Evolutionary conservation across 306 rosid species (phyloP).

Genomic region (Fragaria ananassa): DNA sequence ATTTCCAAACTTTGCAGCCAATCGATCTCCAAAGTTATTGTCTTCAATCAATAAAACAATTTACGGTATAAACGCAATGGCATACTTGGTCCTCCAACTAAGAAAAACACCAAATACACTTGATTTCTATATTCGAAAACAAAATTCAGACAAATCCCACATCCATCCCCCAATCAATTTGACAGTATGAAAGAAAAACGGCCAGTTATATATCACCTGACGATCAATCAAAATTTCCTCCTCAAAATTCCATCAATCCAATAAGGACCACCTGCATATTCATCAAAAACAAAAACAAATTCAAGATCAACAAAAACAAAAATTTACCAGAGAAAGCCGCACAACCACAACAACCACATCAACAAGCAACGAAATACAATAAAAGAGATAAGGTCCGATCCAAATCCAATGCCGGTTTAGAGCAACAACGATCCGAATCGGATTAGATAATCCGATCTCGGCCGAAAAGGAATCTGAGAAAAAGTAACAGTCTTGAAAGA

Average conservation of each 20-base stretch:
- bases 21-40: slow-evolving; percentile 38
- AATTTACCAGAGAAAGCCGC: not conserved
- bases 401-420: slow-evolving; percentile 22
- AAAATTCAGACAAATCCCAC: slow-evolving; percentile 25
- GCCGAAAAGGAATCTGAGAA: not conserved
- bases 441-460: slow-evolving; percentile 18
- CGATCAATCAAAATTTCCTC: slow-evolving; percentile 20
- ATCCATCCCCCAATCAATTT: slow-evolving; percentile 18
- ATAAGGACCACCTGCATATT: slow-evolving; percentile 47
- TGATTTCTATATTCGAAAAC: slow-evolving; percentile 9
- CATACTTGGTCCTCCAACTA: slow-evolving; percentile 11
- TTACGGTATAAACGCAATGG: slow-evolving; percentile 13
- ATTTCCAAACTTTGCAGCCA: slow-evolving; percentile 38
- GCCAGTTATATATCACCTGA: slow-evolving; percentile 23
- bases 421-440: slow-evolving; percentile 11
- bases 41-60: slow-evolving; percentile 27
- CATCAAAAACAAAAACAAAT: slow-evolving; percentile 21
- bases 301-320: slow-evolving; percentile 12
- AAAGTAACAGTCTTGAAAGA: not conserved
- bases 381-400: slow-evolving; percentile 35
- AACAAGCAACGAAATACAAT: slow-evolving; percentile 1
- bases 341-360: not conserved
- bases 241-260: slow-evolving; percentile 31
- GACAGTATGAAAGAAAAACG: slow-evolving; percentile 26
- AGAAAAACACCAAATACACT: not conserved